Base-by-base conservation (phyloP, 2,329 filamentous ascomycete species). In the Xylaria sp. region DNA sequence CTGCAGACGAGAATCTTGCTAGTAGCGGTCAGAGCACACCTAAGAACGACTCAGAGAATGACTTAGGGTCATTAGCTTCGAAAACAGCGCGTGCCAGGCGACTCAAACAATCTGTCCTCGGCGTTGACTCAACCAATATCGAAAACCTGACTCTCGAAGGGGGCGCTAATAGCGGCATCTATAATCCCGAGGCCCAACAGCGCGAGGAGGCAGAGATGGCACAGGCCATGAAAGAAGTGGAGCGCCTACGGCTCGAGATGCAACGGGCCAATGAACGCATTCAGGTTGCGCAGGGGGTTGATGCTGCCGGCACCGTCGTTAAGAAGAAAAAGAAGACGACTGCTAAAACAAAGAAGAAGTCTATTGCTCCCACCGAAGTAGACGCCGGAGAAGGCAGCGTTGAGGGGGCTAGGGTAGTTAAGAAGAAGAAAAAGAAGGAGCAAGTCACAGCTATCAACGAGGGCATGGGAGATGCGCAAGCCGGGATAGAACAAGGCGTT, bases 161-260 rank as follows among this genome's bases (percentile, higher is more conserved):
- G 36, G 82, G 79, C 55, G 71, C 73, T 17, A 76, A 75, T 6
- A 72, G 74, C 42, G 73, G 65, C 9, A 74, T 71, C 36, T 82
- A 86, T 54, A 87, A 92, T 64, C 84, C 88, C 57, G 91, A 93
- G 74, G 84, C 85, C 59, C 87, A 90, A 70, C 87, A 90, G 76
- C 87, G 87, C 17, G 93, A 97, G 75, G 94, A 97, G 67, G 89
- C 88, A 1, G 94, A 97, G 79, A 97, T 97, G 93, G 89, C 88
- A 50, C 89, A 89, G 74, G 96, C 95, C 9, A 89, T 97, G 84
- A 90, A 90, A 77, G 92, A 97, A 78, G 92, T 99, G 2, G 95
- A 98, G 81, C 85, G 90, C 58, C 81, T 96, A 66, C 85, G 96
- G 59, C 82, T 97, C 63, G 93, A 97, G 80, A 97, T 98, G 94